Percentiles rank a stretch among this genome's conserved stretches.
These are phyloP conservation scores for Xylaria sp. DNA, from an alignment of 2,329 filamentous ascomycete genomes.

Conservation along the genomic window DNA sequence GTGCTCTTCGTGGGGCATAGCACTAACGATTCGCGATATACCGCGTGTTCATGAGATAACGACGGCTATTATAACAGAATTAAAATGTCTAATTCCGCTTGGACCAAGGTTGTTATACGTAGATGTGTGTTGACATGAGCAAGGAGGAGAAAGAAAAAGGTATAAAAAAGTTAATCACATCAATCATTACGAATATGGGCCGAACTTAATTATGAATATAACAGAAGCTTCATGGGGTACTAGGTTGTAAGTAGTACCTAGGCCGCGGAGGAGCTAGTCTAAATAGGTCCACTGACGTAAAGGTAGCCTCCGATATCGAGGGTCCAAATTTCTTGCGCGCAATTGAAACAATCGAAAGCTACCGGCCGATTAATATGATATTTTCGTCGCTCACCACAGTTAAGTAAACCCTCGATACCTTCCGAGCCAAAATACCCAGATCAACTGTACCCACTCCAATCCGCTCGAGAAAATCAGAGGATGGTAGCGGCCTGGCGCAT, in stretches of 20 bases:
- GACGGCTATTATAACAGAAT: too few relatives aligned
- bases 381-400: not conserved
- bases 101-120: too few relatives aligned
- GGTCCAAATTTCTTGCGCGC: constrained; percentile 15
- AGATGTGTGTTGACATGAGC: too few relatives aligned
- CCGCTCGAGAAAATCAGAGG: not conserved
- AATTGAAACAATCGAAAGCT: not conserved
- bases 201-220: not conserved
- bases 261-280: constrained; percentile 2
- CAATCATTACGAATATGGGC: not conserved
- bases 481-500: constrained; percentile 30
- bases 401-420: not conserved
- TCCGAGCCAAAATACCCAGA: not conserved
- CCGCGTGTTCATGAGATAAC: not conserved
- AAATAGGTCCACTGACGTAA: constrained; percentile 17
- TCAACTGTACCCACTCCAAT: not conserved
- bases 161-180: not conserved
- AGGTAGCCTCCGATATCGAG: constrained; percentile 30
- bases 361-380: not conserved
- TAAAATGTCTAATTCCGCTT: too few relatives aligned
- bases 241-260: not conserved
- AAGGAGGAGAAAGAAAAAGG: not conserved
- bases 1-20: too few relatives aligned
- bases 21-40: not conserved
- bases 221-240: too few relatives aligned